Evolutionary conservation across 768 basidiomycete genomes (phyloP), one percentile per base, ranked within the genome.

Genomic region (Hebeloma cylindrosporum): DNA sequence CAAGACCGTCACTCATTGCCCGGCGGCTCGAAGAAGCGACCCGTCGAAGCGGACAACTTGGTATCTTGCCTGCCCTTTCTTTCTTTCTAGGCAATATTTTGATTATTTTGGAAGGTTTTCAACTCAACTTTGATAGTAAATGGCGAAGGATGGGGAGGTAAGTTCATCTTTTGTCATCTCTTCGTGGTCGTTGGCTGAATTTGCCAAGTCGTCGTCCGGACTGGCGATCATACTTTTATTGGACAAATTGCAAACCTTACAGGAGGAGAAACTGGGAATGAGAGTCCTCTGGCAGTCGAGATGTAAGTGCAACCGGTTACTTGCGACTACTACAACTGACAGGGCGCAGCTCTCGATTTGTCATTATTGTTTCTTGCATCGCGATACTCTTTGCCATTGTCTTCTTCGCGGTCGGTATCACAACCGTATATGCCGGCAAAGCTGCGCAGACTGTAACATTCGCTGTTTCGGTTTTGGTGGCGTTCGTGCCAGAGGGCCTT

Each of bases 161-260:
- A 57, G 78, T 68, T 27, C 17, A 20, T 35, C 27, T 21, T 8
- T 26, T 25, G 7, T n/a, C 4, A 4, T 13, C 10, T 14, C 20
- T 13, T 25, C 35, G 11, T 10, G 13, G 34, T 7, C 7, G n/a
- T 20, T 26, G 17, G 8, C 13, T 29, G 29, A 18, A 1, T 39
- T 47, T 28, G 36, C 38, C 25, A 6, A 82, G 82, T 80, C 32
- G 82, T 84, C 33, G 78, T 82, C 13, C 75, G 80, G 18, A 83
- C 82, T 8, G 82, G 82, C 27, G 83, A 85, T 47, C 71, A 77
- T 36, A 84, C 82, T 2, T 70, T 84, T 52, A 83, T 84, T 36
- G 82, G 82, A 32, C 83, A 85, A 66, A 84, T 85, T 52, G 83
- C 83, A 2, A 73, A 69, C 18, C 70, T 85, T 22, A 83, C 83